Conservation (phyloP, 306 rosid genomes). For the Gleditsia sinensis region DNA sequence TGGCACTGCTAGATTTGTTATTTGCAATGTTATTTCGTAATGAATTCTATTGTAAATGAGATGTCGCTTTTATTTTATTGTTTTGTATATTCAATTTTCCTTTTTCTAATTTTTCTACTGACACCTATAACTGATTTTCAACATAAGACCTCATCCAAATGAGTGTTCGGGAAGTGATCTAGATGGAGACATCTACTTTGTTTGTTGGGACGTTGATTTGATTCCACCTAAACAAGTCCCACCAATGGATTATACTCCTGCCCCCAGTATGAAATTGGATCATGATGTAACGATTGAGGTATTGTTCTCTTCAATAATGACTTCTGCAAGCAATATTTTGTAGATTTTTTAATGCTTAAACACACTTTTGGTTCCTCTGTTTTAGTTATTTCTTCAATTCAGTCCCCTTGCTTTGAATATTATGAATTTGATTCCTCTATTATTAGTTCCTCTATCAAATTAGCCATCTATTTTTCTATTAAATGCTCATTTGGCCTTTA, state of each 20-base stretch:
- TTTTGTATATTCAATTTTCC: background rate
- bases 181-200: conserved; percentile 81
- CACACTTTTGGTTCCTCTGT: too few relatives aligned
- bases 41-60: background rate
- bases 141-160: conserved; percentile 80
- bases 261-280: conserved; percentile 40
- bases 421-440: too few relatives aligned
- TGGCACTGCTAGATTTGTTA: background rate
- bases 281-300: conserved; percentile 74
- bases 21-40: background rate
- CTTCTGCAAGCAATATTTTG: background rate
- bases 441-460: too few relatives aligned
- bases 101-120: conserved; percentile 6
- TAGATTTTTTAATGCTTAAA: too few relatives aligned
- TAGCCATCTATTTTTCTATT: too few relatives aligned
- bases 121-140: conserved; percentile 21
- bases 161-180: conserved; percentile 93
- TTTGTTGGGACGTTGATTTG: conserved; percentile 73
- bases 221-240: conserved; percentile 39
- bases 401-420: too few relatives aligned
- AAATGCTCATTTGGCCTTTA: too few relatives aligned
- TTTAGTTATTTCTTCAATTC: too few relatives aligned
- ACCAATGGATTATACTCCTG: conserved; percentile 79
- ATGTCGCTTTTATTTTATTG: background rate
- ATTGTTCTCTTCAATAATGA: conserved; percentile 21